Evolutionary conservation across 2,329 filamentous ascomycete species (phyloP).

Genomic region (Fusarium citri): DNA sequence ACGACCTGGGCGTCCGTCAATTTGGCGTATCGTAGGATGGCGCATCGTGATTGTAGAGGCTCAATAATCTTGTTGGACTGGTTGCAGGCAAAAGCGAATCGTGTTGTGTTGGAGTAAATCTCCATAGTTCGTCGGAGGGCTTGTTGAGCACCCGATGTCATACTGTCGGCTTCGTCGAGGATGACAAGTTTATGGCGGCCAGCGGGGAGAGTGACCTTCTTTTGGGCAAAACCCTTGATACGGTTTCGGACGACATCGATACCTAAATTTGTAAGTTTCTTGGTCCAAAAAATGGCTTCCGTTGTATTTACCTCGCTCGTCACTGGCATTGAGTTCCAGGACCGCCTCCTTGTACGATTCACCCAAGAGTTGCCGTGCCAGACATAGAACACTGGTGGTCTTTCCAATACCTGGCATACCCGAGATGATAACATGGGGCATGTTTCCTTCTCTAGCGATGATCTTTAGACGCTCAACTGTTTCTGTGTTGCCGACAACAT

Average conservation of each 20-base stretch:
- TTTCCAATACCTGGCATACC: slow-evolving; percentile 99
- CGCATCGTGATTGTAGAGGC: slow-evolving; percentile 95
- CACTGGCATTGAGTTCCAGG: slow-evolving; percentile 93
- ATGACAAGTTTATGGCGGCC: slow-evolving; percentile 97
- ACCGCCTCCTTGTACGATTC: slow-evolving; percentile 98
- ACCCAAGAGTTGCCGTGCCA: slow-evolving; percentile 90
- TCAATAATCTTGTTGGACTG: slow-evolving; percentile 99
- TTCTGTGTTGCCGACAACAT: slow-evolving; percentile 97
- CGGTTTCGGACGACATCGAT: slow-evolving; percentile 97
- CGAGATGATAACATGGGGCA: slow-evolving; percentile 99
- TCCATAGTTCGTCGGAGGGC: slow-evolving; percentile 97
- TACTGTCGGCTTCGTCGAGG: slow-evolving; percentile 96
- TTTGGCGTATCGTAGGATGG: slow-evolving; percentile 92
- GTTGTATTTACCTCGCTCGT: slow-evolving; percentile 78
- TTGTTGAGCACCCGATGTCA: slow-evolving; percentile 97
- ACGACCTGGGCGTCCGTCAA: slow-evolving; percentile 94
- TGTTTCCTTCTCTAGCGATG: slow-evolving; percentile 98
- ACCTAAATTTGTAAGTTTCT: slow-evolving; percentile 58
- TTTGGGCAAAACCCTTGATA: slow-evolving; percentile 98
- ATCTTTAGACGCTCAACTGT: slow-evolving; percentile 98
- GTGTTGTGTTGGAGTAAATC: slow-evolving; percentile 95
- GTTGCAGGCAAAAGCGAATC: slow-evolving; percentile 98
- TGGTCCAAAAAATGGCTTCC: neutral
- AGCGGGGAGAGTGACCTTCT: slow-evolving; percentile 93
- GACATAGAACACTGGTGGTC: slow-evolving; percentile 93